Conservation (phyloP, 129 eudicot genomes). For the Dittrichia graveolens region DNA sequence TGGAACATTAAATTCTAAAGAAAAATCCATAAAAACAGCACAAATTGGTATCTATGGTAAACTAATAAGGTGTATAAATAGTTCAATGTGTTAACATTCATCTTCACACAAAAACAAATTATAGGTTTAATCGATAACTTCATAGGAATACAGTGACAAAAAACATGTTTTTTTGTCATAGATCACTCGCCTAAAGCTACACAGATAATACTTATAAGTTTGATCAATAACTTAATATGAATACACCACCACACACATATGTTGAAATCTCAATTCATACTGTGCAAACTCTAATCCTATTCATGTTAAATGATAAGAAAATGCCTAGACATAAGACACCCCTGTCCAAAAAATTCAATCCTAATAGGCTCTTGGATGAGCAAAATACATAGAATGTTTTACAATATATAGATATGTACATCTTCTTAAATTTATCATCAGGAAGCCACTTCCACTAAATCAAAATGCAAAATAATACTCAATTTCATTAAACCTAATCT, state of each 20-base stretch:
- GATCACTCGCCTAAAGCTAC: background rate
- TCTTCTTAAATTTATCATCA: constrained; percentile 14
- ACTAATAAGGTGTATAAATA: background rate
- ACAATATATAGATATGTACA: background rate
- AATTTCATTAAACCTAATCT: constrained; percentile 1
- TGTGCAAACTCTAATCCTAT: constrained; percentile 8
- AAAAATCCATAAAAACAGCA: background rate
- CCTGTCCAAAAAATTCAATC: background rate
- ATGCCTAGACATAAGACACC: background rate
- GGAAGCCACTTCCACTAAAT: background rate
- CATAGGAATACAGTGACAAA: no score
- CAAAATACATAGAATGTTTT: background rate
- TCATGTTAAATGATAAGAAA: constrained; percentile 7
- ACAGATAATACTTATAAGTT: background rate
- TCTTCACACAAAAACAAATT: no score
- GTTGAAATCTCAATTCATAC: background rate
- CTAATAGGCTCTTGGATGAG: background rate
- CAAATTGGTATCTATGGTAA: background rate
- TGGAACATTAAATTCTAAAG: background rate
- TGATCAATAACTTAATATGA: background rate
- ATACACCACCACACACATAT: background rate
- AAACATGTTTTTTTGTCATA: background rate
- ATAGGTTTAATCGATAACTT: no score
- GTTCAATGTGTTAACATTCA: background rate
- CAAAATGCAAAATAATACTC: constrained; percentile 8